phyloP scores from a whole-genome alignment of 2,329 filamentous ascomycete species.

The Juglanconis oblonga region DNA sequence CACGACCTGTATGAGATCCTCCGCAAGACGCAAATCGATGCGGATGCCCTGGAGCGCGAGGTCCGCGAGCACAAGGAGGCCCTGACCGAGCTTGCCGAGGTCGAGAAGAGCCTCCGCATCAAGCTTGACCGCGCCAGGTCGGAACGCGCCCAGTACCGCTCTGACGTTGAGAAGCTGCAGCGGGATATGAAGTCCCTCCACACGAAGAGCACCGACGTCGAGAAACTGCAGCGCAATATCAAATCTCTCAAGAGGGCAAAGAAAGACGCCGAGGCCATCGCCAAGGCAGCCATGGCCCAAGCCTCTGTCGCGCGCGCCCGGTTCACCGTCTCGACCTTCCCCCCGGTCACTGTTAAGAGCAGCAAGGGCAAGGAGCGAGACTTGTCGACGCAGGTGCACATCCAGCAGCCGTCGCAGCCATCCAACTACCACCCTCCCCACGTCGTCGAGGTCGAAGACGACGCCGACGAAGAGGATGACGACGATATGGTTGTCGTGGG shows the following conservation, averaged over 20 bases:
- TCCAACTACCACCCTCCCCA: constrained; percentile 20
- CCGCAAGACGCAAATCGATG: constrained; percentile 60
- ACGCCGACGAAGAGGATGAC: constrained; percentile 22
- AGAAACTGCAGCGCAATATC: constrained; percentile 51
- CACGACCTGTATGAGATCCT: constrained; percentile 59
- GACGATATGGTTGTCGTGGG: constrained; percentile 5
- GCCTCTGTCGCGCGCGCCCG: constrained; percentile 18
- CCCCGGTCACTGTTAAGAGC: background rate
- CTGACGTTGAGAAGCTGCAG: constrained; percentile 53
- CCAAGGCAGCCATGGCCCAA: constrained; percentile 24
- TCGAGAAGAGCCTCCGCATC: constrained; percentile 58
- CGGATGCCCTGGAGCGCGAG: constrained; percentile 69
- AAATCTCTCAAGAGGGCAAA: constrained; percentile 41
- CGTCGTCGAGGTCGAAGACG: constrained; percentile 26
- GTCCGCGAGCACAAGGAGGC: constrained; percentile 66
- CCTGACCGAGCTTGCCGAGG: constrained; percentile 53
- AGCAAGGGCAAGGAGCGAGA: constrained; percentile 15
- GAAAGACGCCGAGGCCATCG: constrained; percentile 32
- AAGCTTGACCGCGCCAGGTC: constrained; percentile 70
- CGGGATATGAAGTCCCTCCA: constrained; percentile 47
- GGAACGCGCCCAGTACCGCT: constrained; percentile 57
- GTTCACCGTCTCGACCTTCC: constrained; percentile 13
- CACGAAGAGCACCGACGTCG: constrained; percentile 34
- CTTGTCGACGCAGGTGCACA: background rate
- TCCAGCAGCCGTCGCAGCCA: background rate